Conservation (phyloP, 2,329 filamentous ascomycete genomes). For the Fusarium dimerum region DNA sequence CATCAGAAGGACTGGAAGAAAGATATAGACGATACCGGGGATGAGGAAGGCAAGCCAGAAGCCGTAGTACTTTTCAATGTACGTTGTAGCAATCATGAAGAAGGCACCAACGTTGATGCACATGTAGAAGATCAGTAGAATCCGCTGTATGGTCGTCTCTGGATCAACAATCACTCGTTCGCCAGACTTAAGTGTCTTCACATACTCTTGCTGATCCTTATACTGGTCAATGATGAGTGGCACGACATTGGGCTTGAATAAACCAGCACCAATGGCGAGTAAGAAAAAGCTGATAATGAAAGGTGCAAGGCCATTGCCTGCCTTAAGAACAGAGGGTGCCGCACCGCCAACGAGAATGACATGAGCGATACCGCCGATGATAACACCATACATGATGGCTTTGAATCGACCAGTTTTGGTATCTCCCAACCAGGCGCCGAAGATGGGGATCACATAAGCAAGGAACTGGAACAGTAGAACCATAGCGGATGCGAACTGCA, state of each 20-base stretch:
- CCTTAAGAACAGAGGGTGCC: slow-evolving; percentile 44
- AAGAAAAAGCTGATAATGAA: slow-evolving; percentile 62
- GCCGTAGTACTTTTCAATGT: slow-evolving; percentile 53
- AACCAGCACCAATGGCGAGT: slow-evolving; percentile 60
- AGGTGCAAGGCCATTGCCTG: slow-evolving; percentile 51
- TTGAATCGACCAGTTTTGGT: slow-evolving; percentile 69
- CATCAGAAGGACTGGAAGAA: slow-evolving; percentile 59
- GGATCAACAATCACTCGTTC: slow-evolving; percentile 71
- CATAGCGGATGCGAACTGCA: slow-evolving; percentile 45
- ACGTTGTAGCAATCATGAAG: slow-evolving; percentile 52
- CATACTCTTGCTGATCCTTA: slow-evolving; percentile 47
- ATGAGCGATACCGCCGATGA: slow-evolving; percentile 67
- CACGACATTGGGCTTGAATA: slow-evolving; percentile 74
- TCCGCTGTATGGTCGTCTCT: slow-evolving; percentile 65
- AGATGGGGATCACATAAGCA: slow-evolving; percentile 57
- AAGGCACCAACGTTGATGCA: slow-evolving; percentile 57
- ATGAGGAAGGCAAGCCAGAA: slow-evolving; percentile 53
- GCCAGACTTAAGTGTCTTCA: slow-evolving; percentile 46
- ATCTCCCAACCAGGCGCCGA: slow-evolving; percentile 63
- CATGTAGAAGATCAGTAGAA: slow-evolving; percentile 63
- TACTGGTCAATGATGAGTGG: slow-evolving; percentile 69
- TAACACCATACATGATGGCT: slow-evolving; percentile 71
- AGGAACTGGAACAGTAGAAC: slow-evolving; percentile 56
- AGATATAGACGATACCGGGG: no score
- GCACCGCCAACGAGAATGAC: slow-evolving; percentile 67